Percentiles rank a stretch among this genome's conserved stretches.
Conservation (phyloP, 495 filamentous ascomycete species). For the Tuber melanosporum region DNA sequence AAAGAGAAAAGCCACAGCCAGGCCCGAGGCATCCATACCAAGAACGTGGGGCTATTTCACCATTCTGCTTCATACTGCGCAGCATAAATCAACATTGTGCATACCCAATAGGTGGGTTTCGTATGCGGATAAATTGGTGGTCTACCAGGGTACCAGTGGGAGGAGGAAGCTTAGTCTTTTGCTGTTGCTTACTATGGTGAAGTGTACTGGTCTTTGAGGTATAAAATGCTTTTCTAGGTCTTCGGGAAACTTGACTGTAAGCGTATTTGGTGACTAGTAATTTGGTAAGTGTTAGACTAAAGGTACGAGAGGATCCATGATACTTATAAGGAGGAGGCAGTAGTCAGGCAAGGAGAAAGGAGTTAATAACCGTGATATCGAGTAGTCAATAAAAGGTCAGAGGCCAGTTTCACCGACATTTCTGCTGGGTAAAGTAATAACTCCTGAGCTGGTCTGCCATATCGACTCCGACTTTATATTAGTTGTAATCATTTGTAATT, state of each 20-base stretch:
- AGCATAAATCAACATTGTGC: not conserved
- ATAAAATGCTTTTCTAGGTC: not conserved
- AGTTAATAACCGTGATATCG: conserved; percentile 23
- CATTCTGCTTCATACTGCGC: not conserved
- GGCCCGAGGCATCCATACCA: not conserved
- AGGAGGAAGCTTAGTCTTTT: not conserved
- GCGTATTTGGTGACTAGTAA: not conserved
- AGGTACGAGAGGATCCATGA: not conserved
- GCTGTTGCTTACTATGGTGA: not conserved
- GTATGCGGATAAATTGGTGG: not conserved
- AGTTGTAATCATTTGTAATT: too few species aligned
- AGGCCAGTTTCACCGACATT: too few species aligned
- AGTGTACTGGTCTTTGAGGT: not conserved
- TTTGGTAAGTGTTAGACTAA: not conserved
- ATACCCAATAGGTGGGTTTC: not conserved
- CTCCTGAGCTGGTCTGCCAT: too few species aligned
- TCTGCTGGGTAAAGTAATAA: too few species aligned
- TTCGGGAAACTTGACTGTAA: not conserved
- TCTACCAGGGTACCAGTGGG: not conserved
- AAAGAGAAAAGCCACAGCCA: not conserved
- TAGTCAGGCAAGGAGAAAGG: not conserved
- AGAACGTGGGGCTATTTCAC: not conserved
- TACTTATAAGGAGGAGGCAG: not conserved
- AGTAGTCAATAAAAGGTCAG: conserved; percentile 17
- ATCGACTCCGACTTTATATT: too few species aligned